Percentiles rank a stretch among this genome's conserved stretches.
Conservation (phyloP, 1,284 basidiomycete species). For the Rhodotorula sp. region DNA sequence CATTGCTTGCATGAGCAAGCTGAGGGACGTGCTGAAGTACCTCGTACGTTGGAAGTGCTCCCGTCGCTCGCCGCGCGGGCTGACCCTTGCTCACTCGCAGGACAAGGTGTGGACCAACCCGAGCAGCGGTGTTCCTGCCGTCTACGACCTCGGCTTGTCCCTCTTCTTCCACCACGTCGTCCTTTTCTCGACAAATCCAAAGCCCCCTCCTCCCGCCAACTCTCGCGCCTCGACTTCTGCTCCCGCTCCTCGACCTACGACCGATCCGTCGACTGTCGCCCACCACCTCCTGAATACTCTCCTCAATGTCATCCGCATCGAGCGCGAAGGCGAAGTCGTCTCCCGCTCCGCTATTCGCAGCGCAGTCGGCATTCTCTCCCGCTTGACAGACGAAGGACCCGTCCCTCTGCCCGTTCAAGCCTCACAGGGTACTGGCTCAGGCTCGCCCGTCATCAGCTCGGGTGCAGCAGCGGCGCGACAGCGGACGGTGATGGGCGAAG, state of each 20-base stretch:
- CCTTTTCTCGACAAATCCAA: conserved; percentile 47
- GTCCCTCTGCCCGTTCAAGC: conserved; percentile 33
- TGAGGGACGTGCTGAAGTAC: conserved; percentile 90
- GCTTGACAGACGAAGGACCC: conserved; percentile 56
- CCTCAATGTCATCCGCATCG: conserved; percentile 81
- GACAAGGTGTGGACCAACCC: conserved; percentile 72
- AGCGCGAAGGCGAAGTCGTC: conserved; percentile 86
- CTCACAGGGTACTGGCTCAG: conserved; percentile 23
- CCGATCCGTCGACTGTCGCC: conserved; percentile 63
- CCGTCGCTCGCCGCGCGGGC: background rate
- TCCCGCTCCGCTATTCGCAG: conserved; percentile 87
- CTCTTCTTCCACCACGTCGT: conserved; percentile 85
- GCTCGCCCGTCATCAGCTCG: conserved; percentile 43
- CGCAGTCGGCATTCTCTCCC: conserved; percentile 80
- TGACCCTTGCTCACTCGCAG: conserved; percentile 53
- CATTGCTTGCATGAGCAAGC: conserved; percentile 79
- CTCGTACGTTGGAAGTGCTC: conserved; percentile 63
- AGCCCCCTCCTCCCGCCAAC: conserved; percentile 45
- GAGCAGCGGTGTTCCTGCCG: conserved; percentile 66
- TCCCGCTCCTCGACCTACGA: conserved; percentile 23
- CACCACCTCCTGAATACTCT: conserved; percentile 77
- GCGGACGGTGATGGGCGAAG: conserved; percentile 35
- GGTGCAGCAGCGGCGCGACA: conserved; percentile 8
- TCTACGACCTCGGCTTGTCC: conserved; percentile 76
- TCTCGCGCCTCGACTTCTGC: conserved; percentile 1